Evolutionary conservation across 768 basidiomycete species (phyloP).

Genomic region (Tylopilus subfusipes): DNA sequence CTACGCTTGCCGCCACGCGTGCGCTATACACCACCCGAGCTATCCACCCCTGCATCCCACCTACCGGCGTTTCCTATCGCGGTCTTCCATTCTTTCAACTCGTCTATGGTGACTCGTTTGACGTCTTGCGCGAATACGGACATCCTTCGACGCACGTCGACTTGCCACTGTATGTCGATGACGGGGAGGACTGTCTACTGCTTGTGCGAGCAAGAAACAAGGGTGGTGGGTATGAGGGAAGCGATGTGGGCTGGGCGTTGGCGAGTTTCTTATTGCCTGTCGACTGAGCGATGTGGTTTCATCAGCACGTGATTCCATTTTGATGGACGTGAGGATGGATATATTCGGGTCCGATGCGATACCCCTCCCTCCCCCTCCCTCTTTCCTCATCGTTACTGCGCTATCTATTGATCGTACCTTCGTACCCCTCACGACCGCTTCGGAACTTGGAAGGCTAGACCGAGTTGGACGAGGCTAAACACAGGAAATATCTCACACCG

Average conservation of each 20-base stretch:
- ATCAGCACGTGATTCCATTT: conserved; percentile 1
- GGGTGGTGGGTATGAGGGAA: conserved; percentile 26
- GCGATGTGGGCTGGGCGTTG: conserved; percentile 72
- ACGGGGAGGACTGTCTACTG: conserved; percentile 71
- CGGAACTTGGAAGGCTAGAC: conserved; percentile 6
- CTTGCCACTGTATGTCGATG: conserved; percentile 76
- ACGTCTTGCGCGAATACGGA: conserved; percentile 72
- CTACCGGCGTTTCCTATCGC: conserved; percentile 60
- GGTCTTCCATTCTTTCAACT: conserved; percentile 76
- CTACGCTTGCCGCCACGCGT: conserved; percentile 31
- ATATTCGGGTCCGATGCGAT: conserved; percentile 14
- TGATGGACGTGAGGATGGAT: conserved; percentile 4
- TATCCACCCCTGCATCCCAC: conserved; percentile 66
- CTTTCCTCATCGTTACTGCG: conserved; percentile 1
- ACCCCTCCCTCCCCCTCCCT: not conserved
- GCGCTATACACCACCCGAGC: conserved; percentile 66
- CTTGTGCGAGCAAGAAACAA: conserved; percentile 53
- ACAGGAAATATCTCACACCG: conserved; percentile 2
- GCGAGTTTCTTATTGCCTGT: conserved; percentile 76
- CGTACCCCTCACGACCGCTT: conserved; percentile 1
- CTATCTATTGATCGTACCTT: conserved; percentile 13
- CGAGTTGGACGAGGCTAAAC: not conserved
- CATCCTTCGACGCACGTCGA: conserved; percentile 73
- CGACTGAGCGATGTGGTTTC: conserved; percentile 26
- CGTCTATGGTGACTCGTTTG: conserved; percentile 56